Base-by-base conservation (phyloP, 352 stramenopile genomes). In the Phytophthora uliginosa region DNA sequence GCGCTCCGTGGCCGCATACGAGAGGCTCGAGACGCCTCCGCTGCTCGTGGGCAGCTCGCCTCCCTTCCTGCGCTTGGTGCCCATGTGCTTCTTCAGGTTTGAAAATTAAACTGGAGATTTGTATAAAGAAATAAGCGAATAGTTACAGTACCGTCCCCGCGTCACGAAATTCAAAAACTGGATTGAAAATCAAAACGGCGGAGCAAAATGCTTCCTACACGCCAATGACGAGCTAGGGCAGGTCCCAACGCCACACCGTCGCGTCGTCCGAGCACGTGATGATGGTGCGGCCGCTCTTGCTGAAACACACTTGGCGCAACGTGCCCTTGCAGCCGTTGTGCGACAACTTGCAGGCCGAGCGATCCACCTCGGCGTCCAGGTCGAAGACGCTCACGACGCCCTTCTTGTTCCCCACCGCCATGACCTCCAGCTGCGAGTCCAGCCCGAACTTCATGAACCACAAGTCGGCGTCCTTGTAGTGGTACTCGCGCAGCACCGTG, bases 401-500 rank as follows among this genome's bases (percentile, higher is more conserved):
- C 67, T 94, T 94, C 63, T 92, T 92, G 76, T 94, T 96, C 71
- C 89, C 89, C 47, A 93, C 86, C 0, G 87, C 89, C 72, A 96
- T 82, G 34, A 95, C 79, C 62, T 94, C 85, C 38, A 93, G 82
- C 55, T 89, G 80, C 67, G 85, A 80, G 70, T 94, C 86, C 26
- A 95, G 78, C 0, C 85, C 90, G 50, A 96, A 95, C 65, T 94
- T 93, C 78, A 97, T 86, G 69, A 95, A 97, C 91, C 91, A 97
- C 60, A 97, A 62, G 45, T 95, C 79, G 1, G 85, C 85, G 64
- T 97, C 84, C 71, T 93, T 92, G 76, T 94, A 90, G 52, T 90
- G 78, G 71, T 94, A 95, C 76, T 97, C 86, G 33, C 79, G 83
- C 53, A 97, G 75, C 38, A 97, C 86, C 7, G 85, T 96, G 15